These are phyloP conservation scores for Ustilago loliicola DNA, from an alignment of 1,284 basidiomycete genomes.

Conservation along the genomic window DNA sequence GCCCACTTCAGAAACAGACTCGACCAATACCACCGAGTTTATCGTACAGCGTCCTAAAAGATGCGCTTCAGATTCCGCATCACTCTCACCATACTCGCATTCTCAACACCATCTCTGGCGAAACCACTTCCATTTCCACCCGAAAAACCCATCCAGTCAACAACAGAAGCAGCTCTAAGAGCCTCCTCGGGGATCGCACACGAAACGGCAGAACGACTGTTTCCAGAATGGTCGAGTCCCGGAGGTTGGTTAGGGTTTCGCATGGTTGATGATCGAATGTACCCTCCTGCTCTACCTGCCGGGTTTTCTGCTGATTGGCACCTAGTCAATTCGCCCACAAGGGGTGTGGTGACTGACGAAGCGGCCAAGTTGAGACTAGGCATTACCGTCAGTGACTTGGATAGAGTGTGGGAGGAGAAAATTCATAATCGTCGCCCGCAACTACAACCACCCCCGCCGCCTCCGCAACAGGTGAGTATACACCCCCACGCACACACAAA, in stretches of 20 bases:
- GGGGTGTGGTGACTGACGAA: conserved; percentile 8
- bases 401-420: background rate
- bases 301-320: background rate
- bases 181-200: background rate
- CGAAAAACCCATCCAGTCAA: background rate
- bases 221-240: background rate
- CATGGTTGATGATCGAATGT: background rate
- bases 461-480: too few relatives aligned
- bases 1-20: too few relatives aligned
- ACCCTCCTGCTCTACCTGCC: background rate
- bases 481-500: too few relatives aligned
- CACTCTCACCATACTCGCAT: too few relatives aligned
- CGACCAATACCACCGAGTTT: too few relatives aligned
- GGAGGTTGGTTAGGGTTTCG: conserved; percentile 17
- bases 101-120: background rate
- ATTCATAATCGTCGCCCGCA: background rate
- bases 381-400: conserved; percentile 13
- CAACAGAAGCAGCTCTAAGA: too few relatives aligned
- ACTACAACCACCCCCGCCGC: too few relatives aligned
- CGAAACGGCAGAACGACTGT: background rate
- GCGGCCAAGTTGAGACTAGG: background rate
- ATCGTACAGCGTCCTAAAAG: too few relatives aligned
- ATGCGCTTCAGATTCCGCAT: too few relatives aligned
- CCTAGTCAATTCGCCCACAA: conserved; percentile 20
- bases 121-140: background rate